phyloP scores from a whole-genome alignment of 257 asterid genomes.

The Orobanche coerulescens region DNA sequence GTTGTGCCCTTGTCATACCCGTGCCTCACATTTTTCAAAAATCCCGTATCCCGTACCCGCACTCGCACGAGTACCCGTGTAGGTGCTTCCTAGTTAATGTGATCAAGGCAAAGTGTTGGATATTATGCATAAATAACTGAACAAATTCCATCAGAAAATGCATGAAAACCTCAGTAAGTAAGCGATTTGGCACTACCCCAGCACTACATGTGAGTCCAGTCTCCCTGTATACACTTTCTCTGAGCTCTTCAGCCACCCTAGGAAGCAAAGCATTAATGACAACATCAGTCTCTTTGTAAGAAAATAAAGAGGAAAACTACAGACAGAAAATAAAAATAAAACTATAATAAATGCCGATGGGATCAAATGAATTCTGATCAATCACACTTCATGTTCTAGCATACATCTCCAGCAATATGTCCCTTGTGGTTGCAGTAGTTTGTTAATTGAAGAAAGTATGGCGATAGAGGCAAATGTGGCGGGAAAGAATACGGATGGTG shows the following conservation, averaged over 20 bases:
- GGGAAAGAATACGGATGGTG: no score
- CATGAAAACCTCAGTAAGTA: slow-evolving; percentile 77
- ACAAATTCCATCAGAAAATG: slow-evolving; percentile 3
- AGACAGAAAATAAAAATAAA: neutral
- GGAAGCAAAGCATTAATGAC: no score
- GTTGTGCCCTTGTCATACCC: no score
- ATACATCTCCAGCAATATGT: slow-evolving; percentile 62
- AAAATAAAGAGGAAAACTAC: slow-evolving; percentile 1
- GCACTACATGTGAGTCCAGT: no score
- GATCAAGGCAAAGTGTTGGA: neutral
- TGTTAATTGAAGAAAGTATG: no score
- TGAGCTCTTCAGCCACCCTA: no score
- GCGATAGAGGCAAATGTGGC: no score
- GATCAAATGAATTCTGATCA: slow-evolving; percentile 3
- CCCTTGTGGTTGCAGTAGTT: slow-evolving; percentile 56
- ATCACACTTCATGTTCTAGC: slow-evolving; percentile 25
- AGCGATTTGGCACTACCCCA: slow-evolving; percentile 84
- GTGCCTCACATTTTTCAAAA: no score
- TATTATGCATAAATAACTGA: neutral
- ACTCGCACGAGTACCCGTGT: no score
- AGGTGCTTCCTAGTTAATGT: no score
- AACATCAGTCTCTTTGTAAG: slow-evolving; percentile 13
- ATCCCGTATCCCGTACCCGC: no score
- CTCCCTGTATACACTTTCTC: no score
- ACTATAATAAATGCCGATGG: slow-evolving; percentile 4